These are phyloP conservation scores for Apiotrichum brassicae DNA, from an alignment of 1,284 basidiomycete species.

Conservation along the genomic window DNA sequence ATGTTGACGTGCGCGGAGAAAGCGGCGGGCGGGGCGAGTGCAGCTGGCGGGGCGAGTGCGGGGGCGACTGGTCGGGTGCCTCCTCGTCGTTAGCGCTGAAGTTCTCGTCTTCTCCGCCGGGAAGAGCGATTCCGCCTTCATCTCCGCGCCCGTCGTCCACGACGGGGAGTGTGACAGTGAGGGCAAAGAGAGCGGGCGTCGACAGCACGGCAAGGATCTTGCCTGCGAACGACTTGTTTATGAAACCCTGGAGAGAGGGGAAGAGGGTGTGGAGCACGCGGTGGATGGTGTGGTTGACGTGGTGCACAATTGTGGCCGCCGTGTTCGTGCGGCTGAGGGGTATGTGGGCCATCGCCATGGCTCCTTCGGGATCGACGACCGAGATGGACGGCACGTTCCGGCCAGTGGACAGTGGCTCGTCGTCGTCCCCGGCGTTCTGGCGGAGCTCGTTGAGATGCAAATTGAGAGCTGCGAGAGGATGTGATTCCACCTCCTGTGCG, in stretches of 20 bases:
- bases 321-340: neutral
- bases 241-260: conserved; percentile 74
- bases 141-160: conserved; percentile 52
- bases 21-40: neutral
- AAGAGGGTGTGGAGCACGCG: conserved; percentile 53
- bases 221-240: conserved; percentile 63
- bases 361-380: neutral
- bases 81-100: conserved; percentile 25
- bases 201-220: conserved; percentile 72
- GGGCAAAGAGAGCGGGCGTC: conserved; percentile 72
- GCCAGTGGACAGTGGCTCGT: neutral
- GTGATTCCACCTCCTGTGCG: neutral
- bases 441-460: neutral
- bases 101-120: conserved; percentile 31
- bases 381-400: neutral
- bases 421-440: neutral
- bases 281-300: neutral
- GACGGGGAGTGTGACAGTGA: conserved; percentile 88
- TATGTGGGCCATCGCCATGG: neutral
- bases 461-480: neutral
- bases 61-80: conserved; percentile 14
- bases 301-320: neutral
- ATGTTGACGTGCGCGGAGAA: neutral
- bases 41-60: neutral
- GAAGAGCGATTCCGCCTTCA: conserved; percentile 32